Conservation (phyloP, 176 grass and related monocot species). For the Carex kokanica region DNA sequence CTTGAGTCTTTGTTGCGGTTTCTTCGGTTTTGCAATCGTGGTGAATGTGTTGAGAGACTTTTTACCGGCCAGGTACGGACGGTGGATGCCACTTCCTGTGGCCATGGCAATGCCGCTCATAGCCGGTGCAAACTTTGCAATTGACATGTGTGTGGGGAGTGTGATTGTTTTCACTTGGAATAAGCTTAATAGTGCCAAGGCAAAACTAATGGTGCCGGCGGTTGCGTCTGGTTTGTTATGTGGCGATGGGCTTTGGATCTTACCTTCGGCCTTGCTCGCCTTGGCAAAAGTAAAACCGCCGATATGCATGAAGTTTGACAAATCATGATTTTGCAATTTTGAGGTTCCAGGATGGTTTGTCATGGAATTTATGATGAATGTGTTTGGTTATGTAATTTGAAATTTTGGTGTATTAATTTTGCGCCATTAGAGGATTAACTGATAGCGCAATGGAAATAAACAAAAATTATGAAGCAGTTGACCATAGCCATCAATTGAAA, state of each 20-base stretch:
- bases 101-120: constrained; percentile 98
- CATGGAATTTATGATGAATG: not conserved
- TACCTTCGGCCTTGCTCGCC: constrained; percentile 82
- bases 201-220: constrained; percentile 67
- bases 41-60: constrained; percentile 67
- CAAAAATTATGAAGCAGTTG: not conserved
- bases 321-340: constrained; percentile 11
- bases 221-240: constrained; percentile 86
- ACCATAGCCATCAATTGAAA: not conserved
- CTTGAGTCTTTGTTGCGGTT: constrained; percentile 72
- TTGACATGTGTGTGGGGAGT: constrained; percentile 91
- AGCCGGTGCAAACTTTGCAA: constrained; percentile 85
- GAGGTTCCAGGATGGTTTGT: not conserved
- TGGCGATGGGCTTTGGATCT: constrained; percentile 85
- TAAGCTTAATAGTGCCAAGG: constrained; percentile 53
- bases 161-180: constrained; percentile 75
- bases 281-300: constrained; percentile 83
- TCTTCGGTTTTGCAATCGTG: constrained; percentile 69
- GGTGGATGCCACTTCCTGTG: constrained; percentile 82
- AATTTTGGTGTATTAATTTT: not conserved
- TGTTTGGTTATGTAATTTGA: not conserved
- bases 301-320: constrained; percentile 89
- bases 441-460: not conserved
- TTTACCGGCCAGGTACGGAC: constrained; percentile 36
- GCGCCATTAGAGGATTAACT: not conserved